Evolutionary conservation across 2,329 filamentous ascomycete genomes (phyloP), one percentile per base, ranked within the genome.

Genomic region (Cryphonectria nitschkei): DNA sequence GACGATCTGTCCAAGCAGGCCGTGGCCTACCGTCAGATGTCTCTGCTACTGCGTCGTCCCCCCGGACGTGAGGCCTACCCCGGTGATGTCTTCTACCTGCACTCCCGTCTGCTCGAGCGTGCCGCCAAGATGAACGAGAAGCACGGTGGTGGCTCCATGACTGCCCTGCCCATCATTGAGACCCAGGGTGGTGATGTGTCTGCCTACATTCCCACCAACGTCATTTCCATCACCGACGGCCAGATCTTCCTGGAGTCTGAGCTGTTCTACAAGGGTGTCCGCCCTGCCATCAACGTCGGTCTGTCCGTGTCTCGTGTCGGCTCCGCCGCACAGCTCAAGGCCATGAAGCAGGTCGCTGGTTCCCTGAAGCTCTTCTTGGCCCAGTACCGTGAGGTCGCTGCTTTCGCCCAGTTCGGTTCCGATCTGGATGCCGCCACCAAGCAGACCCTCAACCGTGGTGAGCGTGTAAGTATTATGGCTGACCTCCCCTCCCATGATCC

Each of bases 341-440:
- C 96, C 87, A 99, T 99, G 96, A 99, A 99, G 92, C 96, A 99
- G 90, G 96, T 99, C 80, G 96, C 96, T 81, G 96, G 96, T 90
- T 98, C 95, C 78, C 89, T 99, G 82, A 99, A 99, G 92, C 94
- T 99, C 79, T 99, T 98, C 94, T 93, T 99, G 93, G 96, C 96
- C 80, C 96, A 99, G 89, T 99, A 99, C 91, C 96, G 96, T 96
- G 96, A 99, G 87, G 96, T 99, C 75, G 96, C 96, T 81, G 96
- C 96, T 79, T 99, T 99, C 87, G 95, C 96, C 79, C 96, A 99
- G 88, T 99, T 99, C 90, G 96, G 96, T 92, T 99, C 96, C 82
- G 96, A 99, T 89, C 89, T 99, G 78, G 96, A 99, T 87, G 96
- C 96, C 79, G 90, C 96, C 78, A 99, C 96, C 85, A 98, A 98